Conservation (phyloP, 306 rosid genomes). For the Medicago arabica region DNA sequence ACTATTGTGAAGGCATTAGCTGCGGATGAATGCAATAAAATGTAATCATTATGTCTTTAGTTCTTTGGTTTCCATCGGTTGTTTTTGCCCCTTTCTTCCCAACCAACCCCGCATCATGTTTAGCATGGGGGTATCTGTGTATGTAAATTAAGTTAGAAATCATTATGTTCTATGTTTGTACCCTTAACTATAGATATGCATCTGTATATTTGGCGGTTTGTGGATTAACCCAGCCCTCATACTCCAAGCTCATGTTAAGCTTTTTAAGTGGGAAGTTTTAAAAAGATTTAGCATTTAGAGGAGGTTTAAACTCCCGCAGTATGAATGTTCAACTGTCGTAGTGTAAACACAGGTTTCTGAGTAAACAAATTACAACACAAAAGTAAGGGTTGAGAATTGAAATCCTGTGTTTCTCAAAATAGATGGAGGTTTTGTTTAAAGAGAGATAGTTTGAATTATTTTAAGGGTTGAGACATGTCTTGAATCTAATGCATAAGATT, state of each 20-base stretch:
- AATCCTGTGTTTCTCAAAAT: no score
- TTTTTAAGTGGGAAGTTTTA: not conserved
- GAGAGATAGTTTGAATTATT: no score
- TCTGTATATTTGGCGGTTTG: not conserved
- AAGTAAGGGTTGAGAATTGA: not conserved
- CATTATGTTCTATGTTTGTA: conserved; percentile 4
- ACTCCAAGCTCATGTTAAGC: not conserved
- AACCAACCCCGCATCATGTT: conserved; percentile 18
- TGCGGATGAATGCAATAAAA: conserved; percentile 41
- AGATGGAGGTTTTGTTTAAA: no score
- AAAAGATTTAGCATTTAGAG: not conserved
- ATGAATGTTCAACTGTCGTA: not conserved
- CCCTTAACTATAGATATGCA: conserved; percentile 21
- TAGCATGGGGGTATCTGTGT: conserved; percentile 26
- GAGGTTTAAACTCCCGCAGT: not conserved
- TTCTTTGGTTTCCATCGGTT: conserved; percentile 32
- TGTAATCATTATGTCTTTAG: conserved; percentile 19
- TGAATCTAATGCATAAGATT: no score
- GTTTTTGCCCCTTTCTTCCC: conserved; percentile 6
- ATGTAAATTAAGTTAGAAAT: conserved; percentile 36
- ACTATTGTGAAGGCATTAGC: conserved; percentile 43
- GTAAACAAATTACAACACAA: not conserved
- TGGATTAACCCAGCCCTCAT: not conserved
- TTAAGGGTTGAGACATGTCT: not conserved
- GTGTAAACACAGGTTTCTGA: not conserved